Base-by-base conservation (phyloP, 2,329 filamentous ascomycete species). In the Pseudopithomyces chartarum region DNA sequence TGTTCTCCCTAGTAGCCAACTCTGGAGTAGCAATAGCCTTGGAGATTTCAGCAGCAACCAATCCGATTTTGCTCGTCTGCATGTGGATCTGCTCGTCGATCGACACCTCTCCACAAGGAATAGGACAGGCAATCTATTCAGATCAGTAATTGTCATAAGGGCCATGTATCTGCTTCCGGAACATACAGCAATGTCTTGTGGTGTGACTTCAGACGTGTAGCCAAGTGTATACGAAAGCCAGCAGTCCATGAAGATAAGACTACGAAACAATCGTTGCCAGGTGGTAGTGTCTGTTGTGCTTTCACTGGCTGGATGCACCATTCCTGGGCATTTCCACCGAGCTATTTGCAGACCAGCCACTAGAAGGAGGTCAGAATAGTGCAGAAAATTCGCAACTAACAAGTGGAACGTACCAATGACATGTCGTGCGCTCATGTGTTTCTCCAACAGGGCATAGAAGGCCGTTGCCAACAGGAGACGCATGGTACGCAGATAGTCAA, bases 191-290 rank as follows among this genome's bases (percentile, higher is more conserved):
- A 68, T 58, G 44, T 76, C 73, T 11, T 57, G 63, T 5, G 63
- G 17, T 8, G 67, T 70, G 6, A 71, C 65, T 43, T 75, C 73
- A 6, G 72, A 66, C 7, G 54, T 57, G 50, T 75, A 77, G 7
- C 74, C 74, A 1, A 77, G 56, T 1, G 73, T 77, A 39, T 74
- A 76, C 1, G 73, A 73, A 6, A 76, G 63, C 74, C 74, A 77
- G 20, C 69, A 70, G 56, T 76, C 74, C 69, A 76, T 73, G 58
- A 76, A 76, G 8, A 76, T 69, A 10, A 76, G 57, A 46, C 71
- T 76, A 10, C 73, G 65, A 34, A 68, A 71, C 13, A 76, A 53
- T 38, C 65, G 69, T 17, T 59, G 65, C 68, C 68, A 71, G 32
- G 60, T 62, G 23, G 36, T 38, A 0, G 70, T 64, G n/a, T 17